Evolutionary conservation across 768 basidiomycete genomes (phyloP), one percentile per base, ranked within the genome.

Genomic region (Jaapia argillacea): DNA sequence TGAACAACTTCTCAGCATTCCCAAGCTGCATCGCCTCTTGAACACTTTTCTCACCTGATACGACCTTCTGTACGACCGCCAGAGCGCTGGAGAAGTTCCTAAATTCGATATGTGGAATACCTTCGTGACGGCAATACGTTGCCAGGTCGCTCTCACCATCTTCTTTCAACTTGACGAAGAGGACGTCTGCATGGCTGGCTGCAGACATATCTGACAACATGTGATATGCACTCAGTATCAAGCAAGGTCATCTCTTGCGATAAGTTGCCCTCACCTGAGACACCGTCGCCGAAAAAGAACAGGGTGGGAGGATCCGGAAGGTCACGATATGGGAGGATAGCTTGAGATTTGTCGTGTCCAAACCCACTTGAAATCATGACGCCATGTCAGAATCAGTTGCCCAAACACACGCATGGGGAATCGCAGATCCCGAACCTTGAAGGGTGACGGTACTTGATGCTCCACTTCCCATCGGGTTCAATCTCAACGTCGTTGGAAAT

Each of bases 241-340:
- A n/a, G n/a, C n/a, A n/a, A n/a, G n/a, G n/a, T n/a, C n/a, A n/a
- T n/a, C n/a, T n/a, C n/a, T n/a, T n/a, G n/a, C n/a, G n/a, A n/a
- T n/a, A n/a, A n/a, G n/a, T n/a, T n/a, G n/a, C n/a, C n/a, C n/a
- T n/a, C n/a, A 87, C 90, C 91, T 44, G 89, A 92, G 40, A 96
- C 96, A 25, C 96, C 96, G 58, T 99, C 96, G 0, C 96, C 96
- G 50, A 96, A 93, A 76, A 96, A 99, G 65, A 99, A 94, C 6
- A 94, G 68, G 2, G 75, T 80, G 2, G 96, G 94, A 4, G 81
- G 77, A 38, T 76, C 58, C 4, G 67, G 52, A 35, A 93, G 70
- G 33, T 69, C 64, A n/a, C 80, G 71, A 64, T 97, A 99, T 0
- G 89, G 93, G 25, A 93, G 66, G 52, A 98, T 97, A 2, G 94